phyloP scores from a whole-genome alignment of 331 rosid species.

The Rosa hybrid region DNA sequence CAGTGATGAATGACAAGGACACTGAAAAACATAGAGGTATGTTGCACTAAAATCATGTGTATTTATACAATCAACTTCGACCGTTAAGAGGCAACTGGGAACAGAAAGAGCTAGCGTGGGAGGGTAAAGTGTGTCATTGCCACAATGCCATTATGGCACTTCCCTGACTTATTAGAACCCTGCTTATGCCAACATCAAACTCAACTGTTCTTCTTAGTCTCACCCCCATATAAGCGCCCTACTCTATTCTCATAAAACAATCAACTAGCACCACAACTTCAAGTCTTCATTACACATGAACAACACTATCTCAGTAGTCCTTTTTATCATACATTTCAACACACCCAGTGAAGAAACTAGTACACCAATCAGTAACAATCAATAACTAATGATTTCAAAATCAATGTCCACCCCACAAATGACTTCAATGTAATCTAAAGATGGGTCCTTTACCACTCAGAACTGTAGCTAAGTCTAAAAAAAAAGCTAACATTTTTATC shows the following conservation, averaged over 20 bases:
- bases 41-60: not conserved
- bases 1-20: not conserved
- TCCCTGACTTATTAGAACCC: not conserved
- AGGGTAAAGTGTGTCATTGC: not conserved
- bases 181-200: not conserved
- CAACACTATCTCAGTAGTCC: not conserved
- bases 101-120: not conserved
- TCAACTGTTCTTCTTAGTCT: not conserved
- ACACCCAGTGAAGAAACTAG: not conserved
- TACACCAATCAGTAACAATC: not conserved
- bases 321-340: not conserved
- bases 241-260: not conserved
- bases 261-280: not conserved
- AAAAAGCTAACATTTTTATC: not conserved
- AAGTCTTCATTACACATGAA: constrained; percentile 5
- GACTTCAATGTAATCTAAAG: not conserved
- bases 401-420: not conserved
- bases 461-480: not conserved
- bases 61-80: not conserved
- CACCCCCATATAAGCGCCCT: not conserved
- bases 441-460: not conserved
- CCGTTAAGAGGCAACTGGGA: not conserved
- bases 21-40: not conserved
- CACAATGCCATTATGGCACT: not conserved
- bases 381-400: not conserved